Evolutionary conservation across 345 rosid species (phyloP), one percentile per base, ranked within the genome.

Genomic region (Brassica rapa): DNA sequence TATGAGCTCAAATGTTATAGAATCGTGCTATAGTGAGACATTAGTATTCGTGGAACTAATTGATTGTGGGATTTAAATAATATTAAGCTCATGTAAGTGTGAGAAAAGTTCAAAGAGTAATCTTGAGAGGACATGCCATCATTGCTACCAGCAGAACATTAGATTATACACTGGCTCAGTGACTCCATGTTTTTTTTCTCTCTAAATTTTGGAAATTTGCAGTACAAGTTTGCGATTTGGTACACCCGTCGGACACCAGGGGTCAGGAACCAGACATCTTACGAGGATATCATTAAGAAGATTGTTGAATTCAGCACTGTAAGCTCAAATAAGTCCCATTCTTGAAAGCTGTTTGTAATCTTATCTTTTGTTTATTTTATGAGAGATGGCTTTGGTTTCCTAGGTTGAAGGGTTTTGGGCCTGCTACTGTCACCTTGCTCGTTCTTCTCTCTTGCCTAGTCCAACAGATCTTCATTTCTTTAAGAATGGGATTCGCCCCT

Each of bases 161-260:
- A 35, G 32, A 32, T 62, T 2, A 8, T 6, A 63, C 4, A 21
- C 4, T 71, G 19, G 61, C 73, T 68, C 60, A 60, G 19, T 29
- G 7, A 57, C 10, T 70, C 10, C 12, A 51, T 1, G 46, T 63
- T 70, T 71, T 9, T 23, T 23, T 21, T 51, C 61, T 10, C 4
- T 32, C 5, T 32, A 8, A 37, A 37, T 71, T 76, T 80, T 32
- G 15, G 33, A n/a, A 76, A 8, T 84, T 55, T 46, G 61, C 82
- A 93, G 99, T 81, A 86, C 89, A 95, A 90, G 86, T 93, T 83
- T 84, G 88, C 87, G 14, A 87, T 93, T 81, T 95, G 99, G 99
- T 93, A 90, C 85, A 93, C 96, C 30, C 97, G 96, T 60, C 91
- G 97, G 64, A 89, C 94, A n/a, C 97, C 96, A 15, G 98, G 99